These are phyloP conservation scores for Monosporascus sp. DNA, from an alignment of 2,329 filamentous ascomycete species.

Conservation along the genomic window DNA sequence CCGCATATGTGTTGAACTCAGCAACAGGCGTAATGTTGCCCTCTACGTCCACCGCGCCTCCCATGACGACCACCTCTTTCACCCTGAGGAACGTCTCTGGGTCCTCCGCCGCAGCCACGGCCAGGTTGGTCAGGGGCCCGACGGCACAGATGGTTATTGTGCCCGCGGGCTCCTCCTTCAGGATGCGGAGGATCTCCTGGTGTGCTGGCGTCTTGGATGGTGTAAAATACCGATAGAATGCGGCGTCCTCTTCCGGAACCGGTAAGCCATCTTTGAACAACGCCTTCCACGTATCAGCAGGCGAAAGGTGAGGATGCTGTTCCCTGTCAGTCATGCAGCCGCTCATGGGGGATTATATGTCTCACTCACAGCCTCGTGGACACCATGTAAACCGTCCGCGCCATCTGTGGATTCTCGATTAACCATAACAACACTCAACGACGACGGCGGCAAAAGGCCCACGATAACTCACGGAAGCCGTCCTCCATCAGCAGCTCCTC, in stretches of 20 bases:
- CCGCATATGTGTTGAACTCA: slow-evolving; percentile 95
- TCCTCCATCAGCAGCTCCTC: slow-evolving; percentile 77
- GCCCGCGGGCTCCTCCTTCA: slow-evolving; percentile 74
- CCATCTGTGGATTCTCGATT: slow-evolving; percentile 52
- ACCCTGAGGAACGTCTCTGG: slow-evolving; percentile 82
- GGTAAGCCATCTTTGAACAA: slow-evolving; percentile 50
- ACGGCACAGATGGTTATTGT: slow-evolving; percentile 88
- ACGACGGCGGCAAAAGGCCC: neutral
- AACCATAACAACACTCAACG: neutral
- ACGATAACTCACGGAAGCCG: slow-evolving; percentile 73
- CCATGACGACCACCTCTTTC: slow-evolving; percentile 95
- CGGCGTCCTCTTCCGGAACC: slow-evolving; percentile 31
- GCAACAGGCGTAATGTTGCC: slow-evolving; percentile 84
- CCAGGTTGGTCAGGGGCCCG: slow-evolving; percentile 90
- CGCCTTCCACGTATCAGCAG: slow-evolving; percentile 68
- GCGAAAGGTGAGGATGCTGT: slow-evolving; percentile 68
- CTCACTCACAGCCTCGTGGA: slow-evolving; percentile 54
- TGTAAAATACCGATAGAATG: slow-evolving; percentile 61
- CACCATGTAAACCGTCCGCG: slow-evolving; percentile 69
- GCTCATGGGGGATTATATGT: neutral
- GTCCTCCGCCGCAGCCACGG: slow-evolving; percentile 81
- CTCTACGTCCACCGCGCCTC: slow-evolving; percentile 71
- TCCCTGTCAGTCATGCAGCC: slow-evolving; percentile 3
- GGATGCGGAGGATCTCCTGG: slow-evolving; percentile 82
- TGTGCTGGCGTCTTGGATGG: slow-evolving; percentile 71